Evolutionary conservation across 2,329 filamentous ascomycete species (phyloP).

Genomic region (Aspergillus eucalypticola): DNA sequence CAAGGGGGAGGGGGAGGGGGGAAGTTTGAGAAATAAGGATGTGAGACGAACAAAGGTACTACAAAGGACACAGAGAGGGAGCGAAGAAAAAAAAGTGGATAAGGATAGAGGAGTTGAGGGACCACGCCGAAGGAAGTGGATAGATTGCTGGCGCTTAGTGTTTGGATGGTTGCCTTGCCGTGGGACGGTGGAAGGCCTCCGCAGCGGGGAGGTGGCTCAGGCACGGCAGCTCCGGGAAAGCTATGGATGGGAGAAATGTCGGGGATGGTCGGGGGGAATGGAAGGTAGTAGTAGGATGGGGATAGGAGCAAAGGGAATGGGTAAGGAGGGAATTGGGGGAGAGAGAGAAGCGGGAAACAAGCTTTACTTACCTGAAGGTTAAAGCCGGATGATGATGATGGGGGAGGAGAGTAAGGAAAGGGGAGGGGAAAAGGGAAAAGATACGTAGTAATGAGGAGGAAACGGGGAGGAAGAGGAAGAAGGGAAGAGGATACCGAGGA

Average conservation of each 20-base stretch:
- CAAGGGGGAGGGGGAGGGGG: neutral
- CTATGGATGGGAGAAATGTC: neutral
- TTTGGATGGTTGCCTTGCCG: slow-evolving; percentile 17
- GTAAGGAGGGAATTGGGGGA: neutral
- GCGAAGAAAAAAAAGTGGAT: slow-evolving; percentile 4
- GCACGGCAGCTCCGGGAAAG: slow-evolving; percentile 5
- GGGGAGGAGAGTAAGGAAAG: slow-evolving; percentile 1
- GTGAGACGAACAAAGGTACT: neutral
- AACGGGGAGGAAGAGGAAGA: slow-evolving; percentile 1
- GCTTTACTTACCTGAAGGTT: slow-evolving; percentile 10
- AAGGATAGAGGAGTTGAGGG: slow-evolving; percentile 2
- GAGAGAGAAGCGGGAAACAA: neutral
- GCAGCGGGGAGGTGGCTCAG: slow-evolving; percentile 18
- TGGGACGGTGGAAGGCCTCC: slow-evolving; percentile 10
- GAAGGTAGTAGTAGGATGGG: neutral
- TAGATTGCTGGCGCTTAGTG: slow-evolving; percentile 7
- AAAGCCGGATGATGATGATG: neutral
- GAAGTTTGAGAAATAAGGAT: neutral
- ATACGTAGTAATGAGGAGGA: neutral
- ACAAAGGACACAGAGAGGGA: neutral
- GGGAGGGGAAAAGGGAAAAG: slow-evolving; percentile 1
- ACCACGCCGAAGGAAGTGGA: slow-evolving; percentile 1
- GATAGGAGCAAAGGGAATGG: neutral
- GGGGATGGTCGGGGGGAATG: neutral
- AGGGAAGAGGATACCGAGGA: neutral